Base-by-base conservation (phyloP, 192 early-diverging fungal genomes). In the Mortierella antarctica region DNA sequence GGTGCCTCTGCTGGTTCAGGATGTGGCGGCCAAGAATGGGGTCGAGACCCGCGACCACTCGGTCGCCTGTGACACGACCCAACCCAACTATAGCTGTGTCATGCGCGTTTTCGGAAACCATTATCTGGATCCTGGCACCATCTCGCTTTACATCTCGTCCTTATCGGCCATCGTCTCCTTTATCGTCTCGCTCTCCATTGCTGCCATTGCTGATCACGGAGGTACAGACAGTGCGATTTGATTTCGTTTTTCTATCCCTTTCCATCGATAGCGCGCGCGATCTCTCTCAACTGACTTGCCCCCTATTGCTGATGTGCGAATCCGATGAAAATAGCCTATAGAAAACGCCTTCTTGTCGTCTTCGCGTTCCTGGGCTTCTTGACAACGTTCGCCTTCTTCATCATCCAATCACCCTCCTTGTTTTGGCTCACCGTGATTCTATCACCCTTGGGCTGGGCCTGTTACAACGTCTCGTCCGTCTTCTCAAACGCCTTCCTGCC, bases 401-500 rank as follows among this genome's bases (percentile, higher is more conserved):
- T 72, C 12, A 61, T 80, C 55, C 69, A 64, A 13, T 47, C 51
- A 1, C 69, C 65, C 1, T 68, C 69, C 1, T 50, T 52, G 40
- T 67, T 80, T 42, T 72, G 70, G 77, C 8, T 80, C 46, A 51
- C 65, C 11, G 21, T 61, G 7, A 15, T 80, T 14, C 60, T 80
- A 0, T 65, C 77, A 14, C 70, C 77, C 3, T 17, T 80, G 7
- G 77, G 68, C 41, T 84, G 74, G 63, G 55, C 88, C 11, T 83
- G 70, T 23, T 87, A 84, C 57, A 87, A 87, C 47, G 67, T 79
- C 10, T 82, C 80, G 0, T 74, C 75, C 56, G 86, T 88, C n/a
- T 88, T 89, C 63, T 88, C 83, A 3, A 78, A 84, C 15, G 82
- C 85, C n/a, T 88, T 88, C 51, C 50, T 89, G 23, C 88, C 87